Evolutionary conservation across 441 rosid genomes (phyloP).

Genomic region (Pelargonium fulgidum): DNA sequence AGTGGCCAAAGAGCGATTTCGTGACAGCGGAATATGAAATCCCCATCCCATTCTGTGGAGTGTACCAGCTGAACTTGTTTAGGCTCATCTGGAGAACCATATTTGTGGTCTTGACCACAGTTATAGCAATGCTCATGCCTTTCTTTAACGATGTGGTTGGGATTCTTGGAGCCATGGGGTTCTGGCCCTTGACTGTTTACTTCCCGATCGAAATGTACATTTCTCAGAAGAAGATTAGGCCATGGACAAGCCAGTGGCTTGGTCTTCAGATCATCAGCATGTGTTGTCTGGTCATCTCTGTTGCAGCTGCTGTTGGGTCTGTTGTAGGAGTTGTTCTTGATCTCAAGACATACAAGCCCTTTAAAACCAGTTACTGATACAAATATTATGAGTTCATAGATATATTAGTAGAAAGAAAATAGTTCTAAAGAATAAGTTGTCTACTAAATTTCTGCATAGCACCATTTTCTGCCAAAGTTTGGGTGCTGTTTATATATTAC

Average conservation of each 20-base stretch:
- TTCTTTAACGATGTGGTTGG: constrained; percentile 60
- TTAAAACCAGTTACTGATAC: constrained; percentile 28
- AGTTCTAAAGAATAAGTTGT: too few species aligned
- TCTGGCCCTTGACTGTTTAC: constrained; percentile 43
- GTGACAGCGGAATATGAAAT: constrained; percentile 32
- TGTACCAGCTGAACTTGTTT: constrained; percentile 38
- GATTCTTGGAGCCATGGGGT: constrained; percentile 43
- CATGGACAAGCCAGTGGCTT: constrained; percentile 30
- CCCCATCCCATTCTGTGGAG: constrained; percentile 30
- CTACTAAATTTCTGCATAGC: too few species aligned
- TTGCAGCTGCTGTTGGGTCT: constrained; percentile 36
- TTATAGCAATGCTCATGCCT: constrained; percentile 53
- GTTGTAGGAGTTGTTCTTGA: constrained; percentile 38
- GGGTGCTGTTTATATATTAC: too few species aligned
- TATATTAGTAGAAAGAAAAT: too few species aligned
- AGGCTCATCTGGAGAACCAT: constrained; percentile 52
- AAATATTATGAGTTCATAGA: too few species aligned
- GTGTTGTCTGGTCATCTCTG: constrained; percentile 26
- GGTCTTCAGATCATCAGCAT: constrained; percentile 30
- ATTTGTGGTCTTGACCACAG: constrained; percentile 37
- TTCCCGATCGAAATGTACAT: constrained; percentile 40
- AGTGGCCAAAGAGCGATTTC: constrained; percentile 43
- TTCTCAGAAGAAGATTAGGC: constrained; percentile 25
- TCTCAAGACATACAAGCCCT: constrained; percentile 39
- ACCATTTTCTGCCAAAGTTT: too few species aligned